Base-by-base conservation (phyloP, 169 alveolate species). In the Plasmodium knowlesi region DNA sequence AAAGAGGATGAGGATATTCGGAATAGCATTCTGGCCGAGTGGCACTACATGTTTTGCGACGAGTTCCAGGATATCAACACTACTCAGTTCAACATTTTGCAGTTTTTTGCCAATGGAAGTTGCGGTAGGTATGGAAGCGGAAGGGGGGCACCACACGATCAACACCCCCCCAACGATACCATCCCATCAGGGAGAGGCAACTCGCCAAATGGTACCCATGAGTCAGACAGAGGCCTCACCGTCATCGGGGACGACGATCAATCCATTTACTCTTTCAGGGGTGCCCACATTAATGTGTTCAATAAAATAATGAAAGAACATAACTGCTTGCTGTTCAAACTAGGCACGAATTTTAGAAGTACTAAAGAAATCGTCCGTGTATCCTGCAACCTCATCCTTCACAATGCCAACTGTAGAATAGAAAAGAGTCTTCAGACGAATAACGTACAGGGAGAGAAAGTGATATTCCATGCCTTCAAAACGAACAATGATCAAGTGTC, bases 231-330 rank as follows among this genome's bases (percentile, higher is more conserved):
- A 50, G 93, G 96, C n/a, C 91, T 95, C 30, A 95, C 97, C 32
- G 96, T 95, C n/a, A 96, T 96, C 12, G 98, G 98, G 28, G 98
- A 97, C 78, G 98, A 97, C 92, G 96, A 92, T 46, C 98, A 97
- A 81, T 92, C 97, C 28, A 97, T 97, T 22, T 97, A 97, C 83
- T 86, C 97, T 28, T 97, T 96, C 95, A 92, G 97, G 93, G 98
- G 98, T 3, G 97, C 97, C 12, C 95, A 92, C 53, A 54, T 92
- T 43, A 94, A 94, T 83, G 93, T 95, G 19, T 93, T 96, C 72
- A n/a, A 80, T 1, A 93, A 83, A 54, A 92, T 96, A 37, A 67
- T 89, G 25, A 39, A 70, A 41, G 95, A 92, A 16, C 43, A 86
- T 6, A 73, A 83, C 67, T 93, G 93, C 28, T 28, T 61, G 19